Percentiles rank a stretch among this genome's conserved stretches.
Evolutionary conservation across 768 basidiomycete genomes (phyloP).

Genomic region (Asterophora lycoperdoides): DNA sequence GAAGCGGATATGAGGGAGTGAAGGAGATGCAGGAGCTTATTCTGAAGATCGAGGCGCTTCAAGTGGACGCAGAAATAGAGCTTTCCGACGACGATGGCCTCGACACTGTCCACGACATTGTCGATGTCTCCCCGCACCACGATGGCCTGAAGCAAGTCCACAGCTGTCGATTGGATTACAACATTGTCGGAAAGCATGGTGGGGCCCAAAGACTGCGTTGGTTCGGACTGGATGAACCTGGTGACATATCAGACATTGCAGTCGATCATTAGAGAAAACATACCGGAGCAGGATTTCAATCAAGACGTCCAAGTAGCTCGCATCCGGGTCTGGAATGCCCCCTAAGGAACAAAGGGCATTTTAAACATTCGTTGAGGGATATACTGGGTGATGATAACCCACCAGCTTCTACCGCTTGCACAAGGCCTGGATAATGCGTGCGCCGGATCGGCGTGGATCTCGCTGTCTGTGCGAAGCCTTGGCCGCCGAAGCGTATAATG

Average conservation of each 20-base stretch:
- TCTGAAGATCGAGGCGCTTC: constrained; percentile 77
- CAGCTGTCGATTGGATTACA: constrained; percentile 64
- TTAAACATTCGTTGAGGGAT: neutral
- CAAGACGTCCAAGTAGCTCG: constrained; percentile 74
- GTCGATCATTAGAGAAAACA: constrained; percentile 15
- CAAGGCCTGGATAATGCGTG: constrained; percentile 58
- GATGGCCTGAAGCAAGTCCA: constrained; percentile 81
- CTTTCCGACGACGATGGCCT: constrained; percentile 69
- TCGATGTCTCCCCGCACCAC: constrained; percentile 81
- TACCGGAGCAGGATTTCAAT: constrained; percentile 73
- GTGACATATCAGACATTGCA: constrained; percentile 4
- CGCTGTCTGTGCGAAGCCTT: constrained; percentile 77
- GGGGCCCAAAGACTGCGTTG: constrained; percentile 40
- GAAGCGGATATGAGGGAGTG: constrained; percentile 79
- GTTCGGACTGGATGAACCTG: constrained; percentile 80
- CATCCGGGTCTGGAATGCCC: constrained; percentile 44
- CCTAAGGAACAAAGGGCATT: constrained; percentile 20
- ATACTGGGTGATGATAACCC: constrained; percentile 15
- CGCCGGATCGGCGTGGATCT: constrained; percentile 59
- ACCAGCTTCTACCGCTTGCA: constrained; percentile 61
- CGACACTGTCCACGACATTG: constrained; percentile 54
- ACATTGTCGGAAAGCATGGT: constrained; percentile 61
- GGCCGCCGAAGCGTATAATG: constrained; percentile 83
- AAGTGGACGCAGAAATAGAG: constrained; percentile 71
- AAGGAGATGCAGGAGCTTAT: constrained; percentile 87